phyloP scores from a whole-genome alignment of 106 monocot species.

The Vanilla planifolia region DNA sequence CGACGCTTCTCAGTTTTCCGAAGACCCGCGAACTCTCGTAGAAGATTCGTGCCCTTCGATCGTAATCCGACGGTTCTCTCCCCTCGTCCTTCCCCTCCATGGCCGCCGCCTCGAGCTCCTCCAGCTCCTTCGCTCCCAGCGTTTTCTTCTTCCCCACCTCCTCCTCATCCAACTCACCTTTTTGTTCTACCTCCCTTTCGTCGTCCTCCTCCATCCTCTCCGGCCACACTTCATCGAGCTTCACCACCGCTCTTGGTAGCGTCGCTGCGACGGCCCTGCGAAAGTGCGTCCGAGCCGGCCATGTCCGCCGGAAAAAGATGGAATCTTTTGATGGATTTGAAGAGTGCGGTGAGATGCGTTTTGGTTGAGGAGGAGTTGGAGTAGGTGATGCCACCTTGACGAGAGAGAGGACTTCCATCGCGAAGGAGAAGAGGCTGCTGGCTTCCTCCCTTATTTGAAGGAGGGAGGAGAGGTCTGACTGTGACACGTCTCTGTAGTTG shows the following conservation, averaged over 20 bases:
- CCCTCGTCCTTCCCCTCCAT: slow-evolving; percentile 40
- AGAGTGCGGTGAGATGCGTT: too few relatives aligned
- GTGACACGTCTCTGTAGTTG: too few relatives aligned
- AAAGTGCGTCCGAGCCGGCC: too few relatives aligned
- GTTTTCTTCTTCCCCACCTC: slow-evolving; percentile 24
- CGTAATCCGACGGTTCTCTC: slow-evolving; percentile 39
- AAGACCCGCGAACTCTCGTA: slow-evolving; percentile 46
- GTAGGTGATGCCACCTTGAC: too few relatives aligned
- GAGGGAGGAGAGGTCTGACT: too few relatives aligned
- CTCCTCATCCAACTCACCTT: slow-evolving; percentile 13
- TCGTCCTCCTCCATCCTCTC: background rate
- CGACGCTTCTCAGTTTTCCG: too few relatives aligned
- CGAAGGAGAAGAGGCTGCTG: too few relatives aligned
- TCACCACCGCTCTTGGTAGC: background rate
- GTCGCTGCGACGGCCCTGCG: background rate
- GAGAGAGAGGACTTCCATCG: too few relatives aligned
- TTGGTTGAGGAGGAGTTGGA: too few relatives aligned
- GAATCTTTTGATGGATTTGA: too few relatives aligned
- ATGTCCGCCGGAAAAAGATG: too few relatives aligned
- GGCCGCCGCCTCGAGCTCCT: slow-evolving; percentile 35
- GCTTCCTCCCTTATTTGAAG: too few relatives aligned
- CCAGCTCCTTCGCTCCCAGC: slow-evolving; percentile 32
- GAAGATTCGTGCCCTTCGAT: slow-evolving; percentile 56
- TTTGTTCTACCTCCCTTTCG: background rate
- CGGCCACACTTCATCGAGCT: background rate